Percentiles rank a stretch among this genome's conserved stretches.
These are phyloP conservation scores for Prunella vulgaris DNA, from an alignment of 257 asterid genomes.

Conservation along the genomic window DNA sequence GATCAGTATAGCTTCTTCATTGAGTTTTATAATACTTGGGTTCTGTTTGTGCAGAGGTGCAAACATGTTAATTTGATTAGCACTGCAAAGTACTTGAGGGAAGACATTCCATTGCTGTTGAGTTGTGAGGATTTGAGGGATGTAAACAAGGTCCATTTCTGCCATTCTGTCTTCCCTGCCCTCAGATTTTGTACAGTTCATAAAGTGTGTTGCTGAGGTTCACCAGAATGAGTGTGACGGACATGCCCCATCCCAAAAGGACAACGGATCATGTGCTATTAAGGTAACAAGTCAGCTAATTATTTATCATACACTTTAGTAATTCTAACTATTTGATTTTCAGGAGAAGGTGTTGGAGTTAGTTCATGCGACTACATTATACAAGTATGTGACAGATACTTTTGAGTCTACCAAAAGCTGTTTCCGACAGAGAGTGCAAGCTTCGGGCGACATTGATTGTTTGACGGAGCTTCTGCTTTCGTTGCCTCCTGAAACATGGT, in stretches of 20 bases:
- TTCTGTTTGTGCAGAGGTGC: conserved; percentile 47
- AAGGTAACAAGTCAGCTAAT: conserved; percentile 60
- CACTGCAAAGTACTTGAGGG: conserved; percentile 43
- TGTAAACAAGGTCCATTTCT: conserved; percentile 32
- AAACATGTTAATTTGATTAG: conserved; percentile 58
- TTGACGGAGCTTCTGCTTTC: conserved; percentile 63
- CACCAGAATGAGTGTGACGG: conserved; percentile 17
- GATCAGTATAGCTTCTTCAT: no score
- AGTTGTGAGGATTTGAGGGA: conserved; percentile 37
- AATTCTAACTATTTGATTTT: background rate
- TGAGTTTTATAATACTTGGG: background rate
- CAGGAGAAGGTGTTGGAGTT: conserved; percentile 55
- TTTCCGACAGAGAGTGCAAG: background rate
- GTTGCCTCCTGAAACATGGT: conserved; percentile 73
- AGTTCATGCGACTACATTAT: conserved; percentile 49
- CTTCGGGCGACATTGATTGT: background rate
- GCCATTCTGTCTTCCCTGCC: conserved; percentile 43
- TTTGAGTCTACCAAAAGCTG: conserved; percentile 28
- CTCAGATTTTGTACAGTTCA: conserved; percentile 42
- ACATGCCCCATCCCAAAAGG: conserved; percentile 27
- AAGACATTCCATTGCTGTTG: conserved; percentile 46
- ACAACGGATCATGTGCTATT: conserved; percentile 37
- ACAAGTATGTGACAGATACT: conserved; percentile 38
- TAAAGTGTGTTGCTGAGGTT: conserved; percentile 56
- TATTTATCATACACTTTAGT: no score